These are phyloP conservation scores for Bacidia rubella DNA, from an alignment of 495 filamentous ascomycete genomes.

Conservation along the genomic window DNA sequence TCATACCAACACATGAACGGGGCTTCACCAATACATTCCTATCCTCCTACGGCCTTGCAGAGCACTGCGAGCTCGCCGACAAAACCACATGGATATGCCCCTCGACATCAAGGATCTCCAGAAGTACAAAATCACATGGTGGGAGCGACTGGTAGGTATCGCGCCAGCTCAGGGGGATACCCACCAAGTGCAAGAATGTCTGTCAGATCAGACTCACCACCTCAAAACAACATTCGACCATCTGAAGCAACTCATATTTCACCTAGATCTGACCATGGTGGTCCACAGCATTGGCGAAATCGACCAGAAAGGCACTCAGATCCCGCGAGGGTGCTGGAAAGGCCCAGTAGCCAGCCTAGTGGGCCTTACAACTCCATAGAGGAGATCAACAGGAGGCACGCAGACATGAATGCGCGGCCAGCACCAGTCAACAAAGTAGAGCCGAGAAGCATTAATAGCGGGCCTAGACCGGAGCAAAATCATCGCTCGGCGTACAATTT, in stretches of 20 bases:
- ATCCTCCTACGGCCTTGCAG: constrained; percentile 12
- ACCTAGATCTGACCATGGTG: constrained; percentile 4
- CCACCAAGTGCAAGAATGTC: constrained; percentile 17
- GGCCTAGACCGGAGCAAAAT: background rate
- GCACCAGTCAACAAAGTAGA: background rate
- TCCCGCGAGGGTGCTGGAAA: background rate
- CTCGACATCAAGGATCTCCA: constrained; percentile 61
- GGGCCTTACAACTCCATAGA: background rate
- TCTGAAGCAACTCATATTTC: constrained; percentile 16
- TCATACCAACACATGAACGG: constrained; percentile 18
- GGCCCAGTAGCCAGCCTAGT: constrained; percentile 13
- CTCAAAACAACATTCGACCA: constrained; percentile 26
- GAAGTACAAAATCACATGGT: constrained; percentile 38
- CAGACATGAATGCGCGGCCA: constrained; percentile 5
- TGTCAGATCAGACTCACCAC: constrained; percentile 12
- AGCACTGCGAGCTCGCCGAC: constrained; percentile 9
- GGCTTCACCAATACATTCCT: background rate
- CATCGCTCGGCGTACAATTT: constrained; percentile 7
- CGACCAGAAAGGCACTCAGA: constrained; percentile 7
- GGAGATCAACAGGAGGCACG: background rate
- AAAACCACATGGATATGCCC: constrained; percentile 37
- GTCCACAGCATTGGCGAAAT: background rate
- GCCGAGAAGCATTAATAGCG: background rate
- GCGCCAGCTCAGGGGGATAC: constrained; percentile 32
- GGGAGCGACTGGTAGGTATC: constrained; percentile 26